Evolutionary conservation across 257 asterid genomes (phyloP), one percentile per base, ranked within the genome.

Genomic region (Euphrasia confusa): DNA sequence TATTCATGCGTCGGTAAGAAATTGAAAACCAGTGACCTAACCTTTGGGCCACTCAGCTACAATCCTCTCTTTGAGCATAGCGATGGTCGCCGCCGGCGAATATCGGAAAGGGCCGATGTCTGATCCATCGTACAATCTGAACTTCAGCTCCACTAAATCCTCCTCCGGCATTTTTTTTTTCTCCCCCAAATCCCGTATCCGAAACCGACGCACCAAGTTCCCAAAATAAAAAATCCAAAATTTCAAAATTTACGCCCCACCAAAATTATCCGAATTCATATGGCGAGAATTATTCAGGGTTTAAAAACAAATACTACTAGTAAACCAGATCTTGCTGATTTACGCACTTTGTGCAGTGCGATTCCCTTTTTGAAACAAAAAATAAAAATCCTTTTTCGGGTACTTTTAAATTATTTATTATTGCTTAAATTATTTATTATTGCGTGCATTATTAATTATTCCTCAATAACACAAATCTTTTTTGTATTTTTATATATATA

Each of bases 121-220:
- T 63, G 96, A 90, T 80, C 96, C 96, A 87, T 90, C 96, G 72
- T 83, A 81, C 72, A 90, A 75, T 69, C 97, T 82, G 84, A 90
- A 88, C 82, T 90, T 90, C 63, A 88, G 76, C 90, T 88, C 91
- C 56, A 88, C 80, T 61, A 79, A 72, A 55, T 80, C 79, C 68
- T 80, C 80, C 73, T 77, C 86, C 79, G 82, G 79, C 82, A 77
- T 77, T 47, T 72, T 74, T 11, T 11, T 14, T 55, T 76, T 59
- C 24, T 32, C 54, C 39, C 61, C 69, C 42, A 50, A 65, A 56
- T 54, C 32, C 57, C 32, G 49, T 39, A 42, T 8, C 5, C 30
- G 47, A 60, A 66, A 58, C 61, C 68, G 58, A 66, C 24, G 50
- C 77, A 71, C 53, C 57, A 63, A 39, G 32, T 44, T 12, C 14